Percentiles rank a stretch among this genome's conserved stretches.
Evolutionary conservation across 306 rosid genomes (phyloP).

Genomic region (Prosopis cineraria): DNA sequence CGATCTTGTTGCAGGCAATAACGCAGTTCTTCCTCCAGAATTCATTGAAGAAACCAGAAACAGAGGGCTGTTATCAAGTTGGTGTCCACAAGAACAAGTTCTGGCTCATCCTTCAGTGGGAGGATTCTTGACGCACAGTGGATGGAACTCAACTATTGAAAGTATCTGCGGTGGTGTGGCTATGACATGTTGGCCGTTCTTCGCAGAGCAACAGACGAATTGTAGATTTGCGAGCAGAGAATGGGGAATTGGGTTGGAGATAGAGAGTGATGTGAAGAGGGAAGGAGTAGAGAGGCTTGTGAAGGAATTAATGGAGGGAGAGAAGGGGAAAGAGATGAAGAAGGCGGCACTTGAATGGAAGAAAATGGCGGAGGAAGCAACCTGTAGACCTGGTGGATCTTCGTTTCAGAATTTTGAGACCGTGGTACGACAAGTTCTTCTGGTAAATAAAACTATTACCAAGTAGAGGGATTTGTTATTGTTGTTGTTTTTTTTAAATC

Average conservation of each 20-base stretch:
- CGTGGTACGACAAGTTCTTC: background rate
- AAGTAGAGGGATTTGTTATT: no score
- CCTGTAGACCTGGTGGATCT: background rate
- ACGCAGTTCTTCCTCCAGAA: background rate
- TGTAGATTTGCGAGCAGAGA: background rate
- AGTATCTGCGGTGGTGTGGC: background rate
- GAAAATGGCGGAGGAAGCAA: background rate
- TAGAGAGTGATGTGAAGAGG: background rate
- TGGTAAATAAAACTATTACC: background rate
- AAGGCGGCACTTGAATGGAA: background rate
- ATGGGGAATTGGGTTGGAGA: background rate
- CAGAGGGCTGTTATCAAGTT: background rate
- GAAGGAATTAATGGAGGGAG: background rate
- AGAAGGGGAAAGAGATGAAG: background rate
- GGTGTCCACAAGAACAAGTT: background rate
- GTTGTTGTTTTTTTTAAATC: no score
- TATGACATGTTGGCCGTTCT: background rate
- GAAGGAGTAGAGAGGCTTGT: background rate
- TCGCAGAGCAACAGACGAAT: background rate
- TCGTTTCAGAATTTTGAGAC: background rate
- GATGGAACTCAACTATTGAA: background rate
- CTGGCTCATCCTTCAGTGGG: background rate
- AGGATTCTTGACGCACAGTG: background rate
- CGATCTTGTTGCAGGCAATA: background rate
- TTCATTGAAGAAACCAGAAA: background rate